phyloP scores from a whole-genome alignment of 192 early-diverging fungal species.

The Coemansia sp. region DNA sequence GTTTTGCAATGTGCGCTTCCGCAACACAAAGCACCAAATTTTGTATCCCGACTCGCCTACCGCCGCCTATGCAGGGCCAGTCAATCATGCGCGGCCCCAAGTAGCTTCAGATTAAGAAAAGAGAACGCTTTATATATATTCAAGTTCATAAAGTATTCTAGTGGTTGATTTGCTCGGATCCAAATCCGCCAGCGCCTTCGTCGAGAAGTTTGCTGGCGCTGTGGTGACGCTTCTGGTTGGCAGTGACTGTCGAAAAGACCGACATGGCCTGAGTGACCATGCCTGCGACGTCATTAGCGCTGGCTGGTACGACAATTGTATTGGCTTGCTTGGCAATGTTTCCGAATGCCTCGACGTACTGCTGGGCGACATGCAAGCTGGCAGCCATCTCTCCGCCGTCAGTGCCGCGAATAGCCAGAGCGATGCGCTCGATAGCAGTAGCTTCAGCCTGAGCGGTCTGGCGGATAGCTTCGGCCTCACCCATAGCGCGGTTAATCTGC shows the following conservation, averaged over 20 bases:
- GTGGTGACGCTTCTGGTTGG: constrained; percentile 27
- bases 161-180: constrained; percentile 47
- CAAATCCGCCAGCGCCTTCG: constrained; percentile 36
- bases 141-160: not conserved
- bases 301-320: constrained; percentile 85
- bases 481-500: constrained; percentile 87
- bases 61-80: constrained; percentile 10
- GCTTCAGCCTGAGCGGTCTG: constrained; percentile 83
- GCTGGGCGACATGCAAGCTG: constrained; percentile 89
- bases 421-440: constrained; percentile 77
- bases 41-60: constrained; percentile 12
- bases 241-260: constrained; percentile 42
- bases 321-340: constrained; percentile 90
- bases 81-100: not conserved
- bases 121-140: not conserved
- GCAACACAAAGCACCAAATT: constrained; percentile 1
- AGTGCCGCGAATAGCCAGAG: constrained; percentile 67
- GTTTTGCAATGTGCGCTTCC: constrained; percentile 24
- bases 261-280: constrained; percentile 85
- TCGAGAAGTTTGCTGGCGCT: not conserved
- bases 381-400: constrained; percentile 81
- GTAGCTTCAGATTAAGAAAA: not conserved
- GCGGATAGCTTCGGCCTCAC: constrained; percentile 88
- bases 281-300: constrained; percentile 76
- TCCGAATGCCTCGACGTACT: constrained; percentile 94